A percentile compares a stretch with the other conserved stretches of the same genome.
Conservation (phyloP, 352 stramenopile genomes). For the Globisporangium irregulare region DNA sequence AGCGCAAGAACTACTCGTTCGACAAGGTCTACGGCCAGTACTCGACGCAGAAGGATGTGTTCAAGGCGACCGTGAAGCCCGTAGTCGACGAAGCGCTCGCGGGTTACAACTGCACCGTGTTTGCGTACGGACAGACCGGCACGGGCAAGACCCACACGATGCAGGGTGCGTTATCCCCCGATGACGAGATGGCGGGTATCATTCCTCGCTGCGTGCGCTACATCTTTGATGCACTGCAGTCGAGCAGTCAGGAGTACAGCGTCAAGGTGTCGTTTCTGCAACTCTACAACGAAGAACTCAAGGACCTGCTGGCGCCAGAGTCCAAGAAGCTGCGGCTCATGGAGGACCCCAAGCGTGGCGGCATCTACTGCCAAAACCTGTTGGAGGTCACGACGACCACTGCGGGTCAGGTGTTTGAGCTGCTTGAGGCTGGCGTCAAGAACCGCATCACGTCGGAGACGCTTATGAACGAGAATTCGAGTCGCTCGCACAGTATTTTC, state of each 20-base stretch:
- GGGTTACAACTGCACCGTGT: slow-evolving; percentile 96
- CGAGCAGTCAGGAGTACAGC: slow-evolving; percentile 87
- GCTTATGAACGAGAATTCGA: slow-evolving; percentile 95
- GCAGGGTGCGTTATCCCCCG: slow-evolving; percentile 90
- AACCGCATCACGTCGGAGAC: slow-evolving; percentile 92
- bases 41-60: slow-evolving; percentile 97
- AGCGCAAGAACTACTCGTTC: slow-evolving; percentile 90
- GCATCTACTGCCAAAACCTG: slow-evolving; percentile 89
- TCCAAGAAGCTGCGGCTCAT: slow-evolving; percentile 87
- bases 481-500: slow-evolving; percentile 98
- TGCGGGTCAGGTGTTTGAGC: slow-evolving; percentile 79
- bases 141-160: slow-evolving; percentile 99
- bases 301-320: slow-evolving; percentile 88
- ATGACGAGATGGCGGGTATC: slow-evolving; percentile 89
- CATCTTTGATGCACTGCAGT: slow-evolving; percentile 95
- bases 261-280: slow-evolving; percentile 97
- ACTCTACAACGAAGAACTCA: slow-evolving; percentile 99
- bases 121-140: slow-evolving; percentile 96
- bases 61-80: slow-evolving; percentile 89
- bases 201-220: slow-evolving; percentile 92
- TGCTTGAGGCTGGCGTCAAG: slow-evolving; percentile 88
- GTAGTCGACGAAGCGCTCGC: slow-evolving; percentile 95
- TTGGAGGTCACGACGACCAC: slow-evolving; percentile 85
- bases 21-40: slow-evolving; percentile 94
- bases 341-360: slow-evolving; percentile 84